Percentiles rank a stretch among this genome's conserved stretches.
Conservation (phyloP, 2,329 filamentous ascomycete genomes). For the Karstenula rhodostoma region DNA sequence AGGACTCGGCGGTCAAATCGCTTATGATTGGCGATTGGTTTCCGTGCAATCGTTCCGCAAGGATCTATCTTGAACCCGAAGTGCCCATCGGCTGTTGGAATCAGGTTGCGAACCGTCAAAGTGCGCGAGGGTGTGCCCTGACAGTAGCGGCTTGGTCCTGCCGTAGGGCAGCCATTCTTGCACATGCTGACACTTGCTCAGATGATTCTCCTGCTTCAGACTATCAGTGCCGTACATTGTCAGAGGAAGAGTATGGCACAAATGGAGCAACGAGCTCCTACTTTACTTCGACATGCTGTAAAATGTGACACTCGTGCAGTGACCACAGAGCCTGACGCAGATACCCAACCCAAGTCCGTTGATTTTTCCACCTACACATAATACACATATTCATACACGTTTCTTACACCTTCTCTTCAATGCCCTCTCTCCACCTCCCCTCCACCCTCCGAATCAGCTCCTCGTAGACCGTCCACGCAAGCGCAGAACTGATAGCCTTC, state of each 20-base stretch:
- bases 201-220: neutral
- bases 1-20: conserved; percentile 10
- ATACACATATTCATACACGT: conserved; percentile 18
- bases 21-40: conserved; percentile 1
- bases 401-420: conserved; percentile 35
- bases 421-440: conserved; percentile 43
- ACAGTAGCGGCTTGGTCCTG: conserved; percentile 21
- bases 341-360: neutral
- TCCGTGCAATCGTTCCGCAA: neutral
- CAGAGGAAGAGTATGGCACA: too few species aligned
- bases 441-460: conserved; percentile 82
- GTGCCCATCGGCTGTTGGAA: conserved; percentile 2
- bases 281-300: neutral
- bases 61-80: conserved; percentile 7
- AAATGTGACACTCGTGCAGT: neutral
- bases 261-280: conserved; percentile 8
- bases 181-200: neutral
- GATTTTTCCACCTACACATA: neutral
- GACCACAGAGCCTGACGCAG: neutral
- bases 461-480: conserved; percentile 98
- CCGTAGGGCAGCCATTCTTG: conserved; percentile 17
- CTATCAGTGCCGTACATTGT: too few species aligned
- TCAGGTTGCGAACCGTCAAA: conserved; percentile 18
- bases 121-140: conserved; percentile 19
- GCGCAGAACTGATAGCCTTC: conserved; percentile 91